Evolutionary conservation across 2,329 filamentous ascomycete genomes (phyloP).

Genomic region (Aspergillus latus): DNA sequence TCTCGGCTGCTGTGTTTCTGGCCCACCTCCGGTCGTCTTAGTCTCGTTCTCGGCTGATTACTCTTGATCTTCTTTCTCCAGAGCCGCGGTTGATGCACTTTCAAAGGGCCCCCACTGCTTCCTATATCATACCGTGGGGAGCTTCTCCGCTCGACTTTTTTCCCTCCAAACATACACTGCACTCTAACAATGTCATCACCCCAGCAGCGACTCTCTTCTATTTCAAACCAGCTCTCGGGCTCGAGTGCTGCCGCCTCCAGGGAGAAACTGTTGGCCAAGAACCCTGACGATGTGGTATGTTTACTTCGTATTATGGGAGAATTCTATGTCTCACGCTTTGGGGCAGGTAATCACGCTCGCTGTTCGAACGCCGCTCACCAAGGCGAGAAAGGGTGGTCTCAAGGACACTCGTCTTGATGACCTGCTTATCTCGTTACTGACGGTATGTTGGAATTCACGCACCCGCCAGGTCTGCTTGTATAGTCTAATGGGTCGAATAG

Average conservation of each 20-base stretch:
- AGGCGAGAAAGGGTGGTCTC: constrained; percentile 42
- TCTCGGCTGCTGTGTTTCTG: constrained; percentile 14
- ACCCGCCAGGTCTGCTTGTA: neutral
- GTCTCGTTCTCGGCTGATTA: constrained; percentile 7
- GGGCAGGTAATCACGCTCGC: constrained; percentile 42
- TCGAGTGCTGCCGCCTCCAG: constrained; percentile 27
- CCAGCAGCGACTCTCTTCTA: constrained; percentile 42
- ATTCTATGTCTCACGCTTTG: neutral
- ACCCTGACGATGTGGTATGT: constrained; percentile 43
- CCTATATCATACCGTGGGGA: constrained; percentile 12
- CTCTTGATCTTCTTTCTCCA: constrained; percentile 2
- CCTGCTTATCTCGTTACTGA: constrained; percentile 39
- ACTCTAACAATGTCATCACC: constrained; percentile 36
- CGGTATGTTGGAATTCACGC: constrained; percentile 26
- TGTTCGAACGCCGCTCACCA: constrained; percentile 42
- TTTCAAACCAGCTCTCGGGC: constrained; percentile 42
- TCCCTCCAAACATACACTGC: neutral
- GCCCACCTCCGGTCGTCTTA: neutral
- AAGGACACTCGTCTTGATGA: constrained; percentile 41
- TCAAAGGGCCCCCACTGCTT: neutral
- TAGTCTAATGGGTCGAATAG: constrained; percentile 29
- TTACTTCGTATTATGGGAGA: neutral
- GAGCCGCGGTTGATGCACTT: constrained; percentile 18
- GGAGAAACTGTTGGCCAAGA: constrained; percentile 36
- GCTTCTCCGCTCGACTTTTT: constrained; percentile 2